phyloP scores from a whole-genome alignment of 306 rosid genomes.

The Rosa lucieae region DNA sequence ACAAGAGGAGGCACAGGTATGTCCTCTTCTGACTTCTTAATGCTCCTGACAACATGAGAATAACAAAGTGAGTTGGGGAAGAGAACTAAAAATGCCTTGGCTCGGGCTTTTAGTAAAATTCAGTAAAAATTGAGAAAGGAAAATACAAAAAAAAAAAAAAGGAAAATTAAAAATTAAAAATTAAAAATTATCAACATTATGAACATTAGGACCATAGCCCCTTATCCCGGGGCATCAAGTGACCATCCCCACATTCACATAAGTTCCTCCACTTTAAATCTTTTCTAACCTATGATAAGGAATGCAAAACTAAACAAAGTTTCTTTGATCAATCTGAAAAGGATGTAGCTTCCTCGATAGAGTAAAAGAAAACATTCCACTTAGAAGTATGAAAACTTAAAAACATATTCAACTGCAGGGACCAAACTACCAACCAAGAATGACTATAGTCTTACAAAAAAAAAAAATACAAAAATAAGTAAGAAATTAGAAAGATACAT shows the following conservation, averaged over 20 bases:
- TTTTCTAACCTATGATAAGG: not conserved
- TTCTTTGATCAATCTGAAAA: not conserved
- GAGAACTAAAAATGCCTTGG: not conserved
- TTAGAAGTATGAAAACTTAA: not conserved
- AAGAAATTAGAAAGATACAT: conserved; percentile 4
- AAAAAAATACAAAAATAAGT: not conserved
- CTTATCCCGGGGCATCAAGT: not conserved
- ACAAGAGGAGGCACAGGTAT: conserved; percentile 93
- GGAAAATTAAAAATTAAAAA: not conserved
- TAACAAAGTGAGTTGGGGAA: conserved; percentile 12
- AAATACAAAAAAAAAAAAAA: not conserved
- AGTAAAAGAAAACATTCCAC: not conserved
- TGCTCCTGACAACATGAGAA: conserved; percentile 51
- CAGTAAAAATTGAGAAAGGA: not conserved
- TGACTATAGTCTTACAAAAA: not conserved
- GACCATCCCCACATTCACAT: not conserved
- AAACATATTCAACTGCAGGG: not conserved
- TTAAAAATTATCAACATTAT: not conserved
- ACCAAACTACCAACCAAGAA: not conserved
- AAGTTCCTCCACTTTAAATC: conserved; percentile 1
- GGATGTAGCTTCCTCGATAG: not conserved
- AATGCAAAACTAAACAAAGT: not conserved
- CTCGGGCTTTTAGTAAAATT: not conserved
- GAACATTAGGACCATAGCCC: not conserved
- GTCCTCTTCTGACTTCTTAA: conserved; percentile 83